phyloP scores from a whole-genome alignment of 148 eudicot species.

The Talinum fruticosum region DNA sequence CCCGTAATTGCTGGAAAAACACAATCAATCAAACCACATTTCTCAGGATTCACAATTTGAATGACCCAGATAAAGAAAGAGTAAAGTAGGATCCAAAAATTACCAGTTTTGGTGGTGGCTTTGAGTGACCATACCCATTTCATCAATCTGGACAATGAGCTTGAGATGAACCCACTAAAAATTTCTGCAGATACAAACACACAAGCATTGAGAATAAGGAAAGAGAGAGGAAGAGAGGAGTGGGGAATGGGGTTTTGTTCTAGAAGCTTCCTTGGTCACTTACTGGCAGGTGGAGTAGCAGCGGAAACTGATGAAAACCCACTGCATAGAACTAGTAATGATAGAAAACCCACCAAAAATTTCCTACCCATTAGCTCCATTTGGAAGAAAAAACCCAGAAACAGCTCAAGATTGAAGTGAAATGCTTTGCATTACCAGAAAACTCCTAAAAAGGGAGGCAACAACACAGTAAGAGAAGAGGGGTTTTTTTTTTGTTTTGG shows the following conservation, averaged over 20 bases:
- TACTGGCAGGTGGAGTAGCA: conserved; percentile 70
- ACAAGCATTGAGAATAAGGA: conserved; percentile 11
- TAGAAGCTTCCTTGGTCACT: conserved; percentile 23
- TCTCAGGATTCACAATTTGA: conserved; percentile 6
- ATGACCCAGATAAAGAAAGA: conserved; percentile 4
- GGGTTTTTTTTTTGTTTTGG: too few relatives aligned
- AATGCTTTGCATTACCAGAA: conserved; percentile 24
- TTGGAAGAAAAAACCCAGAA: conserved; percentile 16
- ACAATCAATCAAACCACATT: conserved; percentile 13
- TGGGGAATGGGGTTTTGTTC: conserved; percentile 1
- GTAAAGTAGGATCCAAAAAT: conserved; percentile 9
- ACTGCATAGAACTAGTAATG: conserved; percentile 41
- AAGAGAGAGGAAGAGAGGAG: conserved; percentile 8
- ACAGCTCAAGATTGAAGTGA: conserved; percentile 24
- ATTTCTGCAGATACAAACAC: conserved; percentile 49
- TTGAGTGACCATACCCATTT: conserved; percentile 89
- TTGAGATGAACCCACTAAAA: conserved; percentile 75
- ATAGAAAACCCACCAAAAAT: conserved; percentile 32
- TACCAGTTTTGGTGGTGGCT: conserved; percentile 82
- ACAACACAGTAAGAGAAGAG: not conserved
- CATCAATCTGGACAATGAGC: conserved; percentile 57
- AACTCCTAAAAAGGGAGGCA: conserved; percentile 42
- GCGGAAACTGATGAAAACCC: conserved; percentile 59
- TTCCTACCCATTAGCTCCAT: conserved; percentile 36
- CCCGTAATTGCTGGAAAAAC: conserved; percentile 57